A percentile compares a stretch with the other conserved stretches of the same genome.
Evolutionary conservation across 768 basidiomycete genomes (phyloP).

Genomic region (Scleroderma citrinum): DNA sequence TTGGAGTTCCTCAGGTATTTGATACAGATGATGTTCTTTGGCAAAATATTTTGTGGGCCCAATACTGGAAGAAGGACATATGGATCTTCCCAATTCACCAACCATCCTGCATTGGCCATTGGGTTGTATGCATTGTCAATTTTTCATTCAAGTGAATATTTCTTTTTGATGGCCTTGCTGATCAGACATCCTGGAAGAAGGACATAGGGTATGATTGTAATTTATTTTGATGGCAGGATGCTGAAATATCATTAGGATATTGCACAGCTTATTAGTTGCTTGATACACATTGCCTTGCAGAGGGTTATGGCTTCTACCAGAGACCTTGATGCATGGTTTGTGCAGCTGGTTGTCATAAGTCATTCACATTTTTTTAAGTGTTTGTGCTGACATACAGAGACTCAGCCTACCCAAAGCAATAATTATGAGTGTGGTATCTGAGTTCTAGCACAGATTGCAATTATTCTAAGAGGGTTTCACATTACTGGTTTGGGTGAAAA

Average conservation of each 20-base stretch:
- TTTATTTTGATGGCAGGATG: no score
- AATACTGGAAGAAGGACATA: constrained; percentile 23
- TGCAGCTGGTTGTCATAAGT: background rate
- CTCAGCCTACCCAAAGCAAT: constrained; percentile 9
- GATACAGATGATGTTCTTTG: constrained; percentile 21
- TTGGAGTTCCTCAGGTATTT: no score
- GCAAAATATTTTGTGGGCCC: constrained; percentile 2
- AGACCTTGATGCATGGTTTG: background rate
- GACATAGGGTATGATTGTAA: background rate
- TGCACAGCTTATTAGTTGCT: background rate
- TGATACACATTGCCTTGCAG: background rate
- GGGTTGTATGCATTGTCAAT: constrained; percentile 25
- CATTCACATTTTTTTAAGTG: no score
- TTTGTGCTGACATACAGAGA: no score
- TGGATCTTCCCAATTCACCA: constrained; percentile 36
- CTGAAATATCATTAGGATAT: background rate
- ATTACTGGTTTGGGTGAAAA: constrained; percentile 7
- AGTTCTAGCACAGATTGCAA: constrained; percentile 16
- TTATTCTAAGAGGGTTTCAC: constrained; percentile 11
- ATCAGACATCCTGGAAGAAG: background rate
- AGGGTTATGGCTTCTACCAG: background rate
- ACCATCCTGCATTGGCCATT: constrained; percentile 7
- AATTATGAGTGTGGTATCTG: constrained; percentile 20
- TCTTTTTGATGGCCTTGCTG: background rate
- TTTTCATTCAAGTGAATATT: background rate